Base-by-base conservation (phyloP, 2,329 filamentous ascomycete species). In the Penicillium sp. region DNA sequence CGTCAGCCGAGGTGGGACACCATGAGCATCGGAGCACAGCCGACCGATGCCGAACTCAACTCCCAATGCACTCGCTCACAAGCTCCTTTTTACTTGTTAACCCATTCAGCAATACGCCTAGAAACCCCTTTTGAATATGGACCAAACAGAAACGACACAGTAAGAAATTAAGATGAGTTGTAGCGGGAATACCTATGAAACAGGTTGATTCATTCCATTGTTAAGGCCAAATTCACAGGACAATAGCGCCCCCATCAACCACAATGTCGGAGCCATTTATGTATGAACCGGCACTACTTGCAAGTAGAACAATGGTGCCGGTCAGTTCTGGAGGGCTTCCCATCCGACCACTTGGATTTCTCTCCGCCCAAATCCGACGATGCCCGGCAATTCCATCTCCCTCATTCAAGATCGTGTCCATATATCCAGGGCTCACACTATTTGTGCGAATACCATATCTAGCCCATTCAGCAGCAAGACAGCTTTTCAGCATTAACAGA, bases 321-420 rank as follows among this genome's bases (percentile, higher is more conserved):
- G 82, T 82, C 42, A 89, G 62, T 68, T 89, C 87, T 62, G 82
- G 78, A 1, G 83, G 82, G 54, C 75, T 62, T 0, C 85, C 86
- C 84, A 89, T 88, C 24, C 87, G 73, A 0, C 86, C 85, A 68
- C 80, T 79, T 0, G 87, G 86, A 64, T 85, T 85, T 49, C 84
- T 74, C 27, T 71, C 72, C 18, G 75, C 75, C 86, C 86, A 89
- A 2, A 79, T 75, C 24, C 72, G 72, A 51, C 82, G 75, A 30
- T 79, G 78, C 30, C 76, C 75, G 9, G 77, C 77, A 40, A 89
- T 66, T 0, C 81, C 82, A 7, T 80, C 78, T 0, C 86, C 85
- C 52, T 84, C 84, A 62, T 90, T 91, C 41, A 91, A 70, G 10
- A 89, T 82, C 0, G 87, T 90, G 62, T 90, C 87, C 84, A 91